Evolutionary conservation across 441 rosid genomes (phyloP).

Genomic region (Euphorbia celastroides): DNA sequence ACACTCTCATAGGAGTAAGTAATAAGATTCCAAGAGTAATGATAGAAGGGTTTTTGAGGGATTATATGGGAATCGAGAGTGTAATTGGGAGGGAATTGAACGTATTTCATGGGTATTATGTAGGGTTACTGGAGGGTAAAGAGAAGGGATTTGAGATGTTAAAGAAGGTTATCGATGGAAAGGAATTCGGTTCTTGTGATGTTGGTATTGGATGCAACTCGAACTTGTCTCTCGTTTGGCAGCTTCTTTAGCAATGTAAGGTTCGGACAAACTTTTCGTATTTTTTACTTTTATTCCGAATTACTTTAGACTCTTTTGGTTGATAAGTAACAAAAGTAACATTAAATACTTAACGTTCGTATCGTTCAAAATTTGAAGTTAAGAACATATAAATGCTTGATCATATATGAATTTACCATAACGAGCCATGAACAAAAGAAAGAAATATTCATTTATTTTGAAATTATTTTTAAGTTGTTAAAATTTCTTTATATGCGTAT

Average conservation of each 20-base stretch:
- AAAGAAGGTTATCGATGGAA: conserved; percentile 12
- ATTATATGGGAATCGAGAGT: conserved; percentile 45
- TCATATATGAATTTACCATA: no score
- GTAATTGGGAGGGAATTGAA: conserved; percentile 49
- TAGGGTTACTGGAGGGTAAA: conserved; percentile 40
- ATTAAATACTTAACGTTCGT: no score
- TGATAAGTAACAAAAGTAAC: no score
- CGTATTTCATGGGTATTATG: conserved; percentile 32
- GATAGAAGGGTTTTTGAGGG: conserved; percentile 55
- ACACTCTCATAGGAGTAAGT: conserved; percentile 50
- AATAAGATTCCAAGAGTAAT: conserved; percentile 48
- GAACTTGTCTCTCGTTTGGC: background rate
- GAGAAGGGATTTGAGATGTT: conserved; percentile 9
- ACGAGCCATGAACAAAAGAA: no score
- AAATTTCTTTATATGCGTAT: no score
- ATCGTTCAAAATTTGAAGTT: no score
- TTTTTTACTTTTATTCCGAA: no score
- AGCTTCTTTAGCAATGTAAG: conserved; percentile 6
- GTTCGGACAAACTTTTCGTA: background rate
- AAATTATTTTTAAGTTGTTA: no score
- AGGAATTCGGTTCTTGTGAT: background rate
- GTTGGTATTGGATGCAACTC: conserved; percentile 3
- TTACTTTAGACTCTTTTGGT: no score
- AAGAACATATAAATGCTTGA: no score
- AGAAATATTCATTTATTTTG: no score